Percentiles rank a stretch among this genome's conserved stretches.
These are phyloP conservation scores for Hypomontagnella submonticulosa DNA, from an alignment of 495 filamentous ascomycete genomes.

Conservation along the genomic window DNA sequence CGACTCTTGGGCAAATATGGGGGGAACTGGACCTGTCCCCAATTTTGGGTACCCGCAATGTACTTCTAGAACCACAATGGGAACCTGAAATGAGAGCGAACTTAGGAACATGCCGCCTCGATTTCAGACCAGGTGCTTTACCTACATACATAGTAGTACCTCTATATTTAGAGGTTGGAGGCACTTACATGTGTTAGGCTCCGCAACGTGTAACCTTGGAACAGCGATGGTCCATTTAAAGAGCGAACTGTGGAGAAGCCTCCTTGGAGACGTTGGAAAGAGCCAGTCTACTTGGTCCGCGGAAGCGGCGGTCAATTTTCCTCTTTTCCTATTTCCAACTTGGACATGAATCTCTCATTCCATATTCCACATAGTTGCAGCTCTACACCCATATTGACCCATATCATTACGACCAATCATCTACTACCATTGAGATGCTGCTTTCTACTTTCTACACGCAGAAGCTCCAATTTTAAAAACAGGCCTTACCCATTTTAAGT, in stretches of 20 bases:
- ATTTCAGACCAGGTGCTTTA: not conserved
- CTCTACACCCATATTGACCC: conserved; percentile 1
- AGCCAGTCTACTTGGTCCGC: conserved; percentile 17
- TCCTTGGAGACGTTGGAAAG: conserved; percentile 2
- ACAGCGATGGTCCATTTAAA: conserved; percentile 19
- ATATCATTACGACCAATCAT: conserved; percentile 11
- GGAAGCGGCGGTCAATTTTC: conserved; percentile 26
- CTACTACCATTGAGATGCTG: not conserved
- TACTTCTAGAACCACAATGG: not conserved
- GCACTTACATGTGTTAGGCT: conserved; percentile 39
- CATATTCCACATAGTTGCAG: conserved; percentile 24
- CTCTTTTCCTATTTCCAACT: conserved; percentile 21
- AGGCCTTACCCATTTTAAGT: conserved; percentile 7
- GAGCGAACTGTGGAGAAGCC: conserved; percentile 28
- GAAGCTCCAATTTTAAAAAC: conserved; percentile 24
- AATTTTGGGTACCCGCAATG: conserved; percentile 1
- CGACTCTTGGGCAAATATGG: conserved; percentile 3
- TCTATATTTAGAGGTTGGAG: not conserved
- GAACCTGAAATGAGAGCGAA: conserved; percentile 5
- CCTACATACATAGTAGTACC: not conserved
- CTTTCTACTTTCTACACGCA: conserved; percentile 21
- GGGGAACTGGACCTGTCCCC: conserved; percentile 2
- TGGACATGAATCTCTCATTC: conserved; percentile 6
- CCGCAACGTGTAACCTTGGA: conserved; percentile 27
- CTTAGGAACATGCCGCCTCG: not conserved